Conservation (phyloP, 2,329 filamentous ascomycete genomes). For the Diaporthe helianthi region DNA sequence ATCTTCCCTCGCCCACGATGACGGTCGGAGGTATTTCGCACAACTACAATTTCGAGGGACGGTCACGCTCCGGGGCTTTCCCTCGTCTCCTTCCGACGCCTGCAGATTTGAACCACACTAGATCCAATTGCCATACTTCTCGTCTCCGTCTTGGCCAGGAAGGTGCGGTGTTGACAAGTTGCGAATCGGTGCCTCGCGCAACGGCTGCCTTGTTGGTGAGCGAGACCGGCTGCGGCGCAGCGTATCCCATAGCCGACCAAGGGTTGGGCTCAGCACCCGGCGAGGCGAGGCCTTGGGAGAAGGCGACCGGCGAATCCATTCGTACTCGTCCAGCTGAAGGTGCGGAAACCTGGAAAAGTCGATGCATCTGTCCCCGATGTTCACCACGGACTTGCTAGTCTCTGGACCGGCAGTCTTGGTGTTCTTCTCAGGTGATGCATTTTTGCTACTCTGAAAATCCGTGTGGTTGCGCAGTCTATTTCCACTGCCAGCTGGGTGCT, state of each 20-base stretch:
- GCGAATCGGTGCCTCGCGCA: background rate
- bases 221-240: conserved; percentile 32
- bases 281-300: conserved; percentile 28
- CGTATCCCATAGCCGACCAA: conserved; percentile 31
- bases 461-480: background rate
- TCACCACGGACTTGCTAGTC: background rate
- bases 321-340: conserved; percentile 27
- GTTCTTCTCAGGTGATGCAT: background rate
- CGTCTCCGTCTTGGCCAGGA: conserved; percentile 4
- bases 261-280: conserved; percentile 27
- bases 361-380: background rate
- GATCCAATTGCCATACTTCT: conserved; percentile 34
- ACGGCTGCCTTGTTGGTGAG: conserved; percentile 17
- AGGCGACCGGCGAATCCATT: conserved; percentile 30
- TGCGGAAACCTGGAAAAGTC: conserved; percentile 31
- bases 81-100: conserved; percentile 2
- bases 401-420: background rate
- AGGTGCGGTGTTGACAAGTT: conserved; percentile 30
- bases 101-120: conserved; percentile 35
- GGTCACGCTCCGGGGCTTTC: conserved; percentile 8
- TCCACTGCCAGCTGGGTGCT: background rate
- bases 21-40: background rate
- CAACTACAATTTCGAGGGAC: background rate
- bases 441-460: background rate
- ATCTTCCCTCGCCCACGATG: background rate